A percentile compares a stretch with the other conserved stretches of the same genome.
Evolutionary conservation across 306 rosid species (phyloP).

Genomic region (Quercus berberidifolia): DNA sequence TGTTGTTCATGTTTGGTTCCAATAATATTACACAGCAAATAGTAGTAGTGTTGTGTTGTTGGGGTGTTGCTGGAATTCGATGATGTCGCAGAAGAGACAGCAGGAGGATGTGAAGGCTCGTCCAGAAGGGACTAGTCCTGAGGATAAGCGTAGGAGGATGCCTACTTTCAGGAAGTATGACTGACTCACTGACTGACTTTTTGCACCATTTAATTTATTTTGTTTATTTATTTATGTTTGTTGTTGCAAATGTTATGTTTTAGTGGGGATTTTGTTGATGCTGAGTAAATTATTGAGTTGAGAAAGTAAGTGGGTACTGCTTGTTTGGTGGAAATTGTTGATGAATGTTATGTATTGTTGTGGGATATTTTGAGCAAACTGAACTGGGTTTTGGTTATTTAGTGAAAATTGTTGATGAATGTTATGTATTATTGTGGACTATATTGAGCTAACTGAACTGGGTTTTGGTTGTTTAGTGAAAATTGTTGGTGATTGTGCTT

Average conservation of each 20-base stretch:
- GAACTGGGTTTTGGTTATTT: background rate
- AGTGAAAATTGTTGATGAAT: background rate
- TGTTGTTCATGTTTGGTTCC: slow-evolving; percentile 8
- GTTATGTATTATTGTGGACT: background rate
- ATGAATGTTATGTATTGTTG: background rate
- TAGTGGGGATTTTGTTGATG: background rate
- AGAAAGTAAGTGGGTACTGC: background rate
- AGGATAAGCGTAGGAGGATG: slow-evolving; percentile 46
- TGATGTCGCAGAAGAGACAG: slow-evolving; percentile 59
- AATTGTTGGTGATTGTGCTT: background rate
- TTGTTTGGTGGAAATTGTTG: background rate
- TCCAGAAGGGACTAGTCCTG: slow-evolving; percentile 33
- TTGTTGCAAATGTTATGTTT: background rate
- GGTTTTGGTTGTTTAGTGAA: background rate
- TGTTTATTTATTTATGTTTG: background rate
- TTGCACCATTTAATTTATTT: background rate
- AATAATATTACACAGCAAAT: background rate
- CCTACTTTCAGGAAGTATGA: slow-evolving; percentile 32
- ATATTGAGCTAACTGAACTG: background rate
- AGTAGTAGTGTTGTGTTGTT: background rate
- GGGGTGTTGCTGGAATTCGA: slow-evolving; percentile 17
- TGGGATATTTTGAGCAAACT: background rate
- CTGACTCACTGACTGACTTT: background rate
- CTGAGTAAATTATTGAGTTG: background rate
- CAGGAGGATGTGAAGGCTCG: slow-evolving; percentile 39